Evolutionary conservation across 1,139 yeast species (phyloP), one percentile per base, ranked within the genome.

Genomic region (Geotrichum aggregatum): DNA sequence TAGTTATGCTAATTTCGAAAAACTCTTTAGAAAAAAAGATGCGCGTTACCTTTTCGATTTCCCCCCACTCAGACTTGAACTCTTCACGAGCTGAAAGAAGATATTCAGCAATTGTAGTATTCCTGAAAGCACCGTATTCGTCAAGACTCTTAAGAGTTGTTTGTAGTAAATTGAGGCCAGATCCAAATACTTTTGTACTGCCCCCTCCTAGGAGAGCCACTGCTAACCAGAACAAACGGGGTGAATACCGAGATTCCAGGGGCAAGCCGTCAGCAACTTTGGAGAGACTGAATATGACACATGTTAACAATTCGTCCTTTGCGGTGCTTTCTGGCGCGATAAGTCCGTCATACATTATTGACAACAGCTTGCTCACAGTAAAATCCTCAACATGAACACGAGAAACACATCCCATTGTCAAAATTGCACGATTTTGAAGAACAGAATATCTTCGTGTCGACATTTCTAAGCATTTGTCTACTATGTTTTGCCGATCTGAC

Each of bases 381-480:
- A 76, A 72, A 61, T 83, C 87, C 48, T 79, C 78, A 19, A 84
- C 78, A 30, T 89, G 89, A 19, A 74, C 69, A 58, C 79, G 80
- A 0, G 89, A 77, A 41, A 87, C 67, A 44, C 85, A 80, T 39
- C 96, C 95, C 26, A 86, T 75, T 3, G 86, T 77, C 58, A 87
- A 72, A 53, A 86, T 71, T 0, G 94, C 89, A 53, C 95, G 74
- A 8, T 82, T 79, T 63, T 87, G 91, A 52, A 87, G 74, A 24
- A 83, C 77, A 0, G 91, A 81, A 30, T 76, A 76, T 10, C 71
- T 68, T 44, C 76, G 74, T 60, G 58, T 82, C 0, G 88, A 85
- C 28, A 85, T 78, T 72, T 1, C 84, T 79, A 61, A 80, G 78
- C 34, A 86, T 75, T 57, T 81, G 76, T 88, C 92, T 87, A 54